Evolutionary conservation across 257 asterid genomes (phyloP).

Genomic region (Penstemon davidsonii): DNA sequence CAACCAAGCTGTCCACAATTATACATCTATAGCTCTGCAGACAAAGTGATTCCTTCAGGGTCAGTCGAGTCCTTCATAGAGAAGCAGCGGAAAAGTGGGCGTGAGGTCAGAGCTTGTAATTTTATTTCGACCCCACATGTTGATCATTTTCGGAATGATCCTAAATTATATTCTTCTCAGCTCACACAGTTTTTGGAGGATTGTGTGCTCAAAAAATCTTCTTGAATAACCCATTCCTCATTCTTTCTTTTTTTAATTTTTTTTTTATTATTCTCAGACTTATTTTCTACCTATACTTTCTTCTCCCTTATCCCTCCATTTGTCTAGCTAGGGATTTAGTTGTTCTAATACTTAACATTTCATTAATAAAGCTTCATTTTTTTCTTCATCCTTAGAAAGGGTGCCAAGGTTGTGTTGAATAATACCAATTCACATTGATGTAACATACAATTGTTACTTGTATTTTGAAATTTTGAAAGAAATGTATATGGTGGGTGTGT

Average conservation of each 20-base stretch:
- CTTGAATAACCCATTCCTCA: conserved; percentile 31
- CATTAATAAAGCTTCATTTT: background rate
- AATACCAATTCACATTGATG: background rate
- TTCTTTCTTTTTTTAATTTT: conserved; percentile 26
- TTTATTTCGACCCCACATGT: conserved; percentile 87
- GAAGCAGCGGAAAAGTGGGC: conserved; percentile 67
- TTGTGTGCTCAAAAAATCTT: conserved; percentile 60
- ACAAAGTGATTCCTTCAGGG: conserved; percentile 80
- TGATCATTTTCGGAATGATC: conserved; percentile 83
- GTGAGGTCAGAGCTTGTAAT: conserved; percentile 78
- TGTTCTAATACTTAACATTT: background rate
- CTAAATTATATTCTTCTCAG: conserved; percentile 75
- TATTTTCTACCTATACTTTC: background rate
- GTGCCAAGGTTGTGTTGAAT: background rate
- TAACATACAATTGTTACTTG: background rate
- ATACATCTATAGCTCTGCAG: conserved; percentile 94
- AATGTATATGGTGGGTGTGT: background rate
- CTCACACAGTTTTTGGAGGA: conserved; percentile 78
- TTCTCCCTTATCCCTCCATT: background rate
- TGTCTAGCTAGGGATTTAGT: background rate
- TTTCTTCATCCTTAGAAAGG: background rate
- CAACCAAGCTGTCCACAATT: conserved; percentile 93
- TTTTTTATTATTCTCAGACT: background rate
- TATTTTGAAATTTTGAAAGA: background rate
- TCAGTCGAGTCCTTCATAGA: conserved; percentile 84